Evolutionary conservation across 148 eudicot species (phyloP).

Genomic region (Arctostaphylos glauca): DNA sequence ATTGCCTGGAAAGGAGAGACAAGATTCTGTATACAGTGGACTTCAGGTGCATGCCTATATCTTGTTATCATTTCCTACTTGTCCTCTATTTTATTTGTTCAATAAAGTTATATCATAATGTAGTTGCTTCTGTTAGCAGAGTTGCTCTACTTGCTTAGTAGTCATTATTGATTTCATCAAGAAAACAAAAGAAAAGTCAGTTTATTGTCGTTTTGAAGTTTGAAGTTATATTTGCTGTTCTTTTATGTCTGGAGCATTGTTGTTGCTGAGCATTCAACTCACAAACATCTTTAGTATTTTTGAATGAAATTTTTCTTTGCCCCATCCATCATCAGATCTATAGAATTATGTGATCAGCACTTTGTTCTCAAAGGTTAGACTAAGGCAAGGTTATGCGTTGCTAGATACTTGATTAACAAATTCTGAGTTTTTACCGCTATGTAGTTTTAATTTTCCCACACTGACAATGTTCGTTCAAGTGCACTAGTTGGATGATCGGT

Average conservation of each 20-base stretch:
- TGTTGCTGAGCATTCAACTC: not conserved
- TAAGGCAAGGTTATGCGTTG: not conserved
- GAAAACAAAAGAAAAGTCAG: not conserved
- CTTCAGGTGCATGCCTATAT: constrained; percentile 53
- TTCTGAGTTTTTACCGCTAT: not conserved
- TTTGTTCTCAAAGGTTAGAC: not conserved
- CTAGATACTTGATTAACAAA: not conserved
- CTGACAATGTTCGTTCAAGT: not conserved
- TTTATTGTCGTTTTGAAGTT: not conserved
- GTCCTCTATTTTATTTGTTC: not conserved
- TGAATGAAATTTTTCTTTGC: not conserved
- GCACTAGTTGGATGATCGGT: not conserved
- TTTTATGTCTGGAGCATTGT: not conserved
- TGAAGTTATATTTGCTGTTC: constrained; percentile 3
- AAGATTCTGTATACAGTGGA: constrained; percentile 88
- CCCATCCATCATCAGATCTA: not conserved
- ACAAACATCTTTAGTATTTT: not conserved
- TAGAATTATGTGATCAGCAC: not conserved
- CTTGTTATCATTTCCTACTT: not conserved
- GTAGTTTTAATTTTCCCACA: not conserved
- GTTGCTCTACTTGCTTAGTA: not conserved
- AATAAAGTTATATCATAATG: not conserved
- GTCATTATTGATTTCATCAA: not conserved
- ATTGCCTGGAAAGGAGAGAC: constrained; percentile 96
- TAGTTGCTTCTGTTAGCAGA: not conserved